Evolutionary conservation across 768 basidiomycete species (phyloP).

Genomic region (Kwoniella mangroviensis): DNA sequence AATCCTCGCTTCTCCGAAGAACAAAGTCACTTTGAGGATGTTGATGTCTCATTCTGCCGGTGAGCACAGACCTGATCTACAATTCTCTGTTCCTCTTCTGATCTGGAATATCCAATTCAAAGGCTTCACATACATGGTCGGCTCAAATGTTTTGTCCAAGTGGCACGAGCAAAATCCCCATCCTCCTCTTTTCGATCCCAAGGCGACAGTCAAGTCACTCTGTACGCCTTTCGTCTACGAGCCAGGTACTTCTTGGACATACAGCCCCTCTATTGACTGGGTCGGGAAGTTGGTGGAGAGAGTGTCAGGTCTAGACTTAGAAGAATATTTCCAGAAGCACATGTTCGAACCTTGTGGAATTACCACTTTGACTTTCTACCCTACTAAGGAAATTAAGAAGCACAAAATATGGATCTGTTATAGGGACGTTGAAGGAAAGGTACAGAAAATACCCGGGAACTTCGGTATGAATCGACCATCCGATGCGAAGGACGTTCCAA

Average conservation of each 20-base stretch:
- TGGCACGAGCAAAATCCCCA: constrained; percentile 31
- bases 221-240: constrained; percentile 39
- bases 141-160: constrained; percentile 25
- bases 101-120: neutral
- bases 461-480: constrained; percentile 30
- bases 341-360: constrained; percentile 55
- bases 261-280: constrained; percentile 52
- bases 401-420: constrained; percentile 30
- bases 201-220: constrained; percentile 25
- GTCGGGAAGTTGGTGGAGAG: constrained; percentile 49
- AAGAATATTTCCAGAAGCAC: constrained; percentile 50
- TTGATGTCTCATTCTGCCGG: constrained; percentile 54
- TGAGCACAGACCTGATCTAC: constrained; percentile 13
- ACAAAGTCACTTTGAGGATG: constrained; percentile 48
- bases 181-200: constrained; percentile 29
- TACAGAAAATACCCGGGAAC: constrained; percentile 19
- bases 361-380: constrained; percentile 44
- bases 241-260: constrained; percentile 44
- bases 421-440: constrained; percentile 22
- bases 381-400: constrained; percentile 28
- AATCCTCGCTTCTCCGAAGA: constrained; percentile 31
- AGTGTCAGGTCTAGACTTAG: constrained; percentile 43
- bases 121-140: constrained; percentile 43
- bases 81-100: neutral
- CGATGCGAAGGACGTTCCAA: constrained; percentile 28